Percentiles rank a stretch among this genome's conserved stretches.
phyloP scores from a whole-genome alignment of 176 grass and related monocot genomes.

The Thinopyrum elongatum region DNA sequence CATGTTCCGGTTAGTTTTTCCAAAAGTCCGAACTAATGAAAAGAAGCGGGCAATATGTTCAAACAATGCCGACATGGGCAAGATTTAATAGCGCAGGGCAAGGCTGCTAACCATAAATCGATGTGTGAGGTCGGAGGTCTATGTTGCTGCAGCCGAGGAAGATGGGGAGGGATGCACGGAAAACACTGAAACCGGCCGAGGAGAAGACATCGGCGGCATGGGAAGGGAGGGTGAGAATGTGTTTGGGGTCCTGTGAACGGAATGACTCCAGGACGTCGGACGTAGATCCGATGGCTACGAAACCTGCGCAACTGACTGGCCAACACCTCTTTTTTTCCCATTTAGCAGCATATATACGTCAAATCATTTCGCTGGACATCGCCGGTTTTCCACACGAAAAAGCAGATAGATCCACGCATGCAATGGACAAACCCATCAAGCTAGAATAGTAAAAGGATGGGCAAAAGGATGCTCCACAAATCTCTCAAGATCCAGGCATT shows the following conservation, averaged over 20 bases:
- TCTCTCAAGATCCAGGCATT: neutral
- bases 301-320: neutral
- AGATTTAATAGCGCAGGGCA: no score
- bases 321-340: neutral
- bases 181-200: neutral
- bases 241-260: neutral
- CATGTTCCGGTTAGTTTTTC: no score
- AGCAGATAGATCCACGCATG: neutral
- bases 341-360: neutral
- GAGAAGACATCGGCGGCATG: neutral
- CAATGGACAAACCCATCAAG: neutral
- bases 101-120: no score
- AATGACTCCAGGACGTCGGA: neutral
- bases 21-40: no score
- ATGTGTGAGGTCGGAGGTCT: no score
- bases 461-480: neutral
- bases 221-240: no score
- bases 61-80: no score
- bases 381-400: neutral
- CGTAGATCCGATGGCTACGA: neutral
- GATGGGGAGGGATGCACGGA: no score
- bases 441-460: neutral
- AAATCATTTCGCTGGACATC: neutral
- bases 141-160: no score
- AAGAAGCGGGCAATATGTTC: no score